Base-by-base conservation (phyloP, 768 basidiomycete genomes). In the Amanita thiersii region DNA sequence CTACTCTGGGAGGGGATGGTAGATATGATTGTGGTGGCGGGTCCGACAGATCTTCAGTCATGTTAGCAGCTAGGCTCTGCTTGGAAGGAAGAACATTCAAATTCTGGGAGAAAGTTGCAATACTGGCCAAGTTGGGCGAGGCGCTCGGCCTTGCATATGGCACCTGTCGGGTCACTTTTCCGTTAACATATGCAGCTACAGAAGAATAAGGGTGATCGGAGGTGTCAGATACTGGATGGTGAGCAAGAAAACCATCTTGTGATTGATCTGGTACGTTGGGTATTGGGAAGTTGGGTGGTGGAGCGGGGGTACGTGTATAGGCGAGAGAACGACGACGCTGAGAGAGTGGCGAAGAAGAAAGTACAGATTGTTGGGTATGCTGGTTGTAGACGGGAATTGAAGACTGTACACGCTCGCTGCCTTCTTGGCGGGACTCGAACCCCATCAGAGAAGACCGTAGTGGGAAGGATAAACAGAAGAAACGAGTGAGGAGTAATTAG, bases 231-330 rank as follows among this genome's bases (percentile, higher is more conserved):
- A 49, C 41, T 19, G 51, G 48, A 36, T 57, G 47, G 7, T 49
- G 44, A 40, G 43, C 30, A 24, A 30, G 44, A 17, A 40, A 44
- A 36, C 51, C 44, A 19, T 44, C 43, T 11, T 57, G 52, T 21
- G 59, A 52, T 21, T 59, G 50, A 12, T 56, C 50, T 29, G 85
- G 85, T 25, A 85, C 52, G 51, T 66, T 77, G 37, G 85, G 85
- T 45, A 87, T 86, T 37, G 85, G 85, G 50, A 77, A 73, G 52
- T 66, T 76, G 15, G 85, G 85, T 31, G 85, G 85, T 14, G 85
- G 85, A 2, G 64, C 77, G 28, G 79, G 73, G 4, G 84, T 82
- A 33, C 81, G 75, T 18, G 68, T 64, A 52, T 75, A 43, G 73
- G 79, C 40, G 79, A 77, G 18, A 12, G 82, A 86, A 50, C 85